A percentile compares a stretch with the other conserved stretches of the same genome.
Evolutionary conservation across 768 basidiomycete genomes (phyloP).

Genomic region (Kondoa malvinella): DNA sequence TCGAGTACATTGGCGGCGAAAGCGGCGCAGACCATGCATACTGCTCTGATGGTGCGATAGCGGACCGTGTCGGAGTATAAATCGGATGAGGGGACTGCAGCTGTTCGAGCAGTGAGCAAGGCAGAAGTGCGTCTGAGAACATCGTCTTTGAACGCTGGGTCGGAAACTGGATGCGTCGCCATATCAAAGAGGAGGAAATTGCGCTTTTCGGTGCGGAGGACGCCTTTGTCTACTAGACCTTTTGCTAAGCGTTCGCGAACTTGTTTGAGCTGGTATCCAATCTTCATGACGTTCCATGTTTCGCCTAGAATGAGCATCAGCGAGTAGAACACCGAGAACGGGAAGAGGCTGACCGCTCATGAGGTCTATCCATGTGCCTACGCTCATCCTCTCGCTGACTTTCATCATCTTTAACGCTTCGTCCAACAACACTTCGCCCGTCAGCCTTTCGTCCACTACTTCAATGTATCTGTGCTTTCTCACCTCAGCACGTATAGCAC

Average conservation of each 20-base stretch:
- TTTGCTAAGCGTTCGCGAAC: conserved; percentile 95
- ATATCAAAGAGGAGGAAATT: conserved; percentile 99
- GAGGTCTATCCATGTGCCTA: conserved; percentile 88
- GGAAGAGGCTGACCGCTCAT: conserved; percentile 54
- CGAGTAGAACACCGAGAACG: background rate
- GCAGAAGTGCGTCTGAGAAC: conserved; percentile 58
- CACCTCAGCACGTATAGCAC: background rate
- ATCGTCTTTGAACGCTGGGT: conserved; percentile 71
- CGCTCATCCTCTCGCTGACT: conserved; percentile 50
- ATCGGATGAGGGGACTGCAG: conserved; percentile 47
- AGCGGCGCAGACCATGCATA: conserved; percentile 72
- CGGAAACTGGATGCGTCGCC: conserved; percentile 96
- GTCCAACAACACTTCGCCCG: conserved; percentile 90
- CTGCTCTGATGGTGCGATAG: conserved; percentile 60
- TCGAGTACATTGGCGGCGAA: conserved; percentile 92
- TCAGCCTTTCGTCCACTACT: conserved; percentile 77
- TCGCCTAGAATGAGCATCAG: conserved; percentile 45
- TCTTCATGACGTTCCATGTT: conserved; percentile 99
- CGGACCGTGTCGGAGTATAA: conserved; percentile 47
- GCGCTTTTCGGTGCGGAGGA: conserved; percentile 95
- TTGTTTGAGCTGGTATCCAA: conserved; percentile 95
- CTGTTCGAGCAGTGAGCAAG: conserved; percentile 65
- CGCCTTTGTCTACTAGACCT: conserved; percentile 91
- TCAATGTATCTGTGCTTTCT: conserved; percentile 44
- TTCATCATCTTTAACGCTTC: conserved; percentile 96